Base-by-base conservation (phyloP, 495 filamentous ascomycete species). In the Lasiosphaeris hirsuta region DNA sequence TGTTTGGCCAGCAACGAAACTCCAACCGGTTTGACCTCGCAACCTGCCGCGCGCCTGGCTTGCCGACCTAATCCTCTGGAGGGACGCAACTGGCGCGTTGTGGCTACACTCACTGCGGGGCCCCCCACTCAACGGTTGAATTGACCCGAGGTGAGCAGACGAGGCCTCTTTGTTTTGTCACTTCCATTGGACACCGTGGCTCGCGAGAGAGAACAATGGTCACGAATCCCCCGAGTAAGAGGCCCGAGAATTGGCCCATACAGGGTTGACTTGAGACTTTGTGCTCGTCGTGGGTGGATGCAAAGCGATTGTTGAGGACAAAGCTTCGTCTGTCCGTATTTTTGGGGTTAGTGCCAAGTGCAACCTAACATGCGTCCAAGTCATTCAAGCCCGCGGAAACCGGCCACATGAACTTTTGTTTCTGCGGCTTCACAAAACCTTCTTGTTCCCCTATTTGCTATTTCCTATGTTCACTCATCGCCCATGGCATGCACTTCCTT, bases 1-100 rank as follows among this genome's bases (percentile, higher is more conserved):
- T 61, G 41, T 52, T 49, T 59, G 57, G 43, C 60, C 42, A 55
- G 17, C 34, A 54, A 40, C 59, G 61, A 62, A 62, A 62, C 58
- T 35, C 13, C 44, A 61, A 14, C 40, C 62, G 64, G 58, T 49
- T 58, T 52, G 55, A 59, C 43, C 34, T 51, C 56, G 44, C 51
- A 53, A 57, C 49, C 63, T 64, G 63, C 58, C 65, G 62, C 65
- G 67, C 67, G 67, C 60, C 57, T 65, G 60, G 37, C 48, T 39
- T 18, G 8, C 19, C 35, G n/a, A 14, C 40, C 39, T 33, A 36
- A 34, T 7, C 40, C 46, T 33, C 47, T 18, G 36, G 40, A 11
- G 38, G 33, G 9, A 19, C 38, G 19, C 37, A 33, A 41, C 5
- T 15, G 11, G 14, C 2, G 9, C 39, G n/a, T 53, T 49, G 46